phyloP scores from a whole-genome alignment of 192 early-diverging fungal genomes.

The Gryganskiella cystojenkinii region DNA sequence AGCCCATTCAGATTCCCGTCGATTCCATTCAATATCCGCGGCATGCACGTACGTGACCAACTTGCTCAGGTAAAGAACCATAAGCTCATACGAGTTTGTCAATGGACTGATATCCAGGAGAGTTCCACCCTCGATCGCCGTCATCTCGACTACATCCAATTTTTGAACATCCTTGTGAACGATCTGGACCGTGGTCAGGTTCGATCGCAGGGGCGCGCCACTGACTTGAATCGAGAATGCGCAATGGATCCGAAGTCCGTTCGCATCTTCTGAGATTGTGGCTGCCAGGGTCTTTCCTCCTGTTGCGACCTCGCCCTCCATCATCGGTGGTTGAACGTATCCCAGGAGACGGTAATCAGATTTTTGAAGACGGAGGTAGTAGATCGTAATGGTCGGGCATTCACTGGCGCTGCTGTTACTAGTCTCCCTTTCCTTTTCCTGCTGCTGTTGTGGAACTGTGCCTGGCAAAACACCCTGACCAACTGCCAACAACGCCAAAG shows the following conservation, averaged over 20 bases:
- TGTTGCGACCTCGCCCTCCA: slow-evolving; percentile 31
- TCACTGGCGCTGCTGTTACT: slow-evolving; percentile 12
- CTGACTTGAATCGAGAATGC: slow-evolving; percentile 32
- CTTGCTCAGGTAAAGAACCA: slow-evolving; percentile 37
- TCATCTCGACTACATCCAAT: slow-evolving; percentile 28
- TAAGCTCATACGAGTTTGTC: slow-evolving; percentile 43
- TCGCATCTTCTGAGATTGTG: slow-evolving; percentile 31
- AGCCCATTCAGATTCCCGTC: slow-evolving; percentile 32
- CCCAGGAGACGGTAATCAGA: slow-evolving; percentile 39
- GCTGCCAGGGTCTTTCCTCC: slow-evolving; percentile 39
- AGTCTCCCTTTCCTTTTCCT: too few relatives aligned
- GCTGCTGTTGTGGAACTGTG: too few relatives aligned
- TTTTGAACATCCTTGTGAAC: slow-evolving; percentile 35
- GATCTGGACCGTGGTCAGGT: slow-evolving; percentile 43
- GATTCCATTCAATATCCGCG: slow-evolving; percentile 29
- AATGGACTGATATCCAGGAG: slow-evolving; percentile 45
- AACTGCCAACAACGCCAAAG: slow-evolving; percentile 24
- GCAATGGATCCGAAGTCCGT: slow-evolving; percentile 46
- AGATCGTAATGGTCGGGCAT: slow-evolving; percentile 40
- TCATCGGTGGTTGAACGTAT: slow-evolving; percentile 33
- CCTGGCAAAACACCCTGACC: slow-evolving; percentile 24
- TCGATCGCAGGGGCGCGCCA: slow-evolving; percentile 13
- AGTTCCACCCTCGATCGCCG: slow-evolving; percentile 26
- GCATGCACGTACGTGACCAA: slow-evolving; percentile 35
- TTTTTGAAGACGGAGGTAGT: slow-evolving; percentile 39